Percentiles rank a stretch among this genome's conserved stretches.
phyloP scores from a whole-genome alignment of 1,284 basidiomycete species.

The Calocybe gambosa region DNA sequence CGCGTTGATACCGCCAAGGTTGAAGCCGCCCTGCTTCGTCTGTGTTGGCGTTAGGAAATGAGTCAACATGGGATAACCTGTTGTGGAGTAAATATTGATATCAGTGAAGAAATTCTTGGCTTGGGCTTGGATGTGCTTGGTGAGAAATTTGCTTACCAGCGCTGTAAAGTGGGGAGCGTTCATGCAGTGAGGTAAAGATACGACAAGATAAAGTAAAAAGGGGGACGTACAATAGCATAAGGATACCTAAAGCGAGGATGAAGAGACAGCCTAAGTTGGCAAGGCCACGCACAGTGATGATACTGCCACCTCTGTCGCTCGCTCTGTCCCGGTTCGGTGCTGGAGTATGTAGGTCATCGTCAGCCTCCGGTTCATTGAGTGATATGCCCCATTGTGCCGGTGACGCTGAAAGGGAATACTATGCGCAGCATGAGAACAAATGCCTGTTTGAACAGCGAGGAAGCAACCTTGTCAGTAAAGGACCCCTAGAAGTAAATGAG shows the following conservation, averaged over 20 bases:
- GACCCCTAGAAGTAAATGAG: constrained; percentile 14
- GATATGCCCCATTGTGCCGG: constrained; percentile 47
- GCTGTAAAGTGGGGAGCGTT: constrained; percentile 15
- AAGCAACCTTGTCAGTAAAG: constrained; percentile 19
- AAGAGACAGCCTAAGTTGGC: constrained; percentile 61
- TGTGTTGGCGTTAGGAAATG: constrained; percentile 26
- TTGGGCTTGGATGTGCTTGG: background rate
- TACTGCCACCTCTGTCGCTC: constrained; percentile 27
- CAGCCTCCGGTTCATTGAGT: constrained; percentile 29
- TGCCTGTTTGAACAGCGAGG: background rate
- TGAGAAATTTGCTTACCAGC: constrained; percentile 21
- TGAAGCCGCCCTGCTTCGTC: constrained; percentile 50
- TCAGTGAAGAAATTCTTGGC: too few relatives aligned
- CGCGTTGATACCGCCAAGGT: constrained; percentile 71
- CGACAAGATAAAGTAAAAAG: background rate
- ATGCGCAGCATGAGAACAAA: background rate
- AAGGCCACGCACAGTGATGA: constrained; percentile 47
- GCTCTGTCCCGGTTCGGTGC: constrained; percentile 29
- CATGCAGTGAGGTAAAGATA: background rate
- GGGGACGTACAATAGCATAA: constrained; percentile 48
- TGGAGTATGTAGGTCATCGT: constrained; percentile 41
- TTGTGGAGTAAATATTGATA: background rate
- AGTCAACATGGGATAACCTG: constrained; percentile 32
- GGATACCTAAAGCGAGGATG: constrained; percentile 38
- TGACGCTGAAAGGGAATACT: constrained; percentile 31